Evolutionary conservation across 2,329 filamentous ascomycete genomes (phyloP), one percentile per base, ranked within the genome.

Genomic region (Penicillium nordicum): DNA sequence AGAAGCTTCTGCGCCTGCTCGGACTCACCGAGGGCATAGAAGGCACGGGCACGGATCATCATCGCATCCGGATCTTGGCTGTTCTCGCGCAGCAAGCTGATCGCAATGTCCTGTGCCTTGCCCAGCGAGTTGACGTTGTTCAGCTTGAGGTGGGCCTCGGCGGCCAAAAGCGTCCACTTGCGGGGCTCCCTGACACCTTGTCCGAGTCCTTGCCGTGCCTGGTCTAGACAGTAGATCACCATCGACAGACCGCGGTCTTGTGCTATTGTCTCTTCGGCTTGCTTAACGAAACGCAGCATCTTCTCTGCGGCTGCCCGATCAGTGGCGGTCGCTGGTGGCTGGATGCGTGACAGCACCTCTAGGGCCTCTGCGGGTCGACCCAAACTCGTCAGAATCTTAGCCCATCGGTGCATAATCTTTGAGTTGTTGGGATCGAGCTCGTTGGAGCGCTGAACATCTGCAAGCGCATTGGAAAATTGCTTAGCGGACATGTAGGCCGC

Each of bases 1-100:
- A 97, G 94, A 73, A 95, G 90, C 71, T 93, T 89, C 42, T 96
- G 83, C 1, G 94, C 93, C 80, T 97, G 96, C 2, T 95, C 90
- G 69, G 96, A 96, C 65, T 99, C 94, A 30, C 94, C 94, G 72
- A 94, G 90, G 4, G 87, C 88, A 68, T 97, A 97, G 48, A 96
- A 82, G 16, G 91, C 88, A 61, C 92, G 86, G 25, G 93, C 94
- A 46, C 93, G 86, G 50, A 99, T 84, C 6, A 97, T 90, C 61
- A 99, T 79, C 1, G 93, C 94, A 76, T 99, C 94, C 1, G 94
- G 92, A 69, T 99, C 94, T 71, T 93, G 88, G 72, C 82, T 91
- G 78, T 97, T 97, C 70, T 84, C 82, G 51, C 94, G 86, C 60
- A 99, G 81, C 65, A 99, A 77, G 3, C 84, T 84, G 85, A 97